A percentile compares a stretch with the other conserved stretches of the same genome.
Evolutionary conservation across 208 protist genomes (phyloP).

Genomic region (Vickermania ingenoplastis): DNA sequence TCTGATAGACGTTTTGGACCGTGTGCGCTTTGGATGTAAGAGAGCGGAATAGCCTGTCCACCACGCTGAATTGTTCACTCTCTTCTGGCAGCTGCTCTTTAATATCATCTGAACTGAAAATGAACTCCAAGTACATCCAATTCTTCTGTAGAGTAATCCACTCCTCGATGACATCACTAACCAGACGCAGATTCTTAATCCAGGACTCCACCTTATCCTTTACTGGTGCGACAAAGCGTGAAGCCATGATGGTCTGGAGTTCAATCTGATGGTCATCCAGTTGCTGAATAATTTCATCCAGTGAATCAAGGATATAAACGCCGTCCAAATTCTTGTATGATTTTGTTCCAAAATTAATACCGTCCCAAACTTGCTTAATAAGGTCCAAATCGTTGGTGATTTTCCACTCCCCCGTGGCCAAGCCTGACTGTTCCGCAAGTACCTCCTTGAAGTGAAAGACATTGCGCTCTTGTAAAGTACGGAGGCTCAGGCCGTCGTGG

Average conservation of each 20-base stretch:
- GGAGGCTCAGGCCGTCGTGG: conserved; percentile 79
- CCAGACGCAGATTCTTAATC: conserved; percentile 72
- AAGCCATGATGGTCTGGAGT: conserved; percentile 88
- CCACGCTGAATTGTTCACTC: conserved; percentile 75
- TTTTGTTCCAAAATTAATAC: conserved; percentile 65
- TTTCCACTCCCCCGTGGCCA: conserved; percentile 91
- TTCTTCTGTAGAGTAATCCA: conserved; percentile 94
- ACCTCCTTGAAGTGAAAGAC: conserved; percentile 81
- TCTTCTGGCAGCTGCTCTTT: conserved; percentile 91
- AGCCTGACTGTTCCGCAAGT: conserved; percentile 78
- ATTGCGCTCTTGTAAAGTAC: conserved; percentile 65
- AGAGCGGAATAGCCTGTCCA: conserved; percentile 86
- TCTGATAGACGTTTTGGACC: conserved; percentile 82
- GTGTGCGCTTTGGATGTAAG: conserved; percentile 82
- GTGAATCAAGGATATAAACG: conserved; percentile 79
- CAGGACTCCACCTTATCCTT: conserved; percentile 83
- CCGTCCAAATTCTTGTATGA: conserved; percentile 80
- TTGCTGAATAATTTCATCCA: conserved; percentile 91
- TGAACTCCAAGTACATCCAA: conserved; percentile 98
- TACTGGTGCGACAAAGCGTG: conserved; percentile 81
- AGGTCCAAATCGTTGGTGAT: conserved; percentile 87
- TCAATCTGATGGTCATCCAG: conserved; percentile 90
- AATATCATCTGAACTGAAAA: conserved; percentile 97
- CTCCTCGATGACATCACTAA: conserved; percentile 90
- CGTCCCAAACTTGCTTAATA: conserved; percentile 83